Evolutionary conservation across 352 stramenopile genomes (phyloP).

Genomic region (Phytophthora podocarpi): DNA sequence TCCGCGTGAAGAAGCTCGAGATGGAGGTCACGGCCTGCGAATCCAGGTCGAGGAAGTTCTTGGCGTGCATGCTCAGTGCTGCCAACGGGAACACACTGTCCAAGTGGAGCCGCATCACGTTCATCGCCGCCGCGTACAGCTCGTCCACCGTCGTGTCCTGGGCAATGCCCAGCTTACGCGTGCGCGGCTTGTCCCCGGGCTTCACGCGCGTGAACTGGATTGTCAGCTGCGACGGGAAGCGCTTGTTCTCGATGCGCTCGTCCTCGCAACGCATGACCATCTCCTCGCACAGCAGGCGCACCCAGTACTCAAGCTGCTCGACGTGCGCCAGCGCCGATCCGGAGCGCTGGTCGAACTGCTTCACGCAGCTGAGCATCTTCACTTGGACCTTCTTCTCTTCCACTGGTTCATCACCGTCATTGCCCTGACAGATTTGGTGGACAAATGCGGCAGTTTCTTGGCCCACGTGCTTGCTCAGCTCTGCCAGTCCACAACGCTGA

Average conservation of each 20-base stretch:
- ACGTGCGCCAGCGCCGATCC: constrained; percentile 45
- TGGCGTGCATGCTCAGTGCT: constrained; percentile 62
- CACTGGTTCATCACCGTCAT: constrained; percentile 74
- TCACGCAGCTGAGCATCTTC: constrained; percentile 72
- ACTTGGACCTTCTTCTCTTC: constrained; percentile 72
- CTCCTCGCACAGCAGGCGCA: constrained; percentile 74
- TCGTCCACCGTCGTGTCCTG: constrained; percentile 63
- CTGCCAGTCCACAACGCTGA: constrained; percentile 52
- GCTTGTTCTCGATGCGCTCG: constrained; percentile 78
- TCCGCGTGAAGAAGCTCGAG: constrained; percentile 73
- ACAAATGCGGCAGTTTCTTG: constrained; percentile 65
- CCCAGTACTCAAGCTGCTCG: constrained; percentile 78
- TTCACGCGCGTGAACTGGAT: constrained; percentile 56
- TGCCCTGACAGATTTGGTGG: constrained; percentile 59
- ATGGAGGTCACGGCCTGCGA: constrained; percentile 51
- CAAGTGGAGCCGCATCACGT: constrained; percentile 55
- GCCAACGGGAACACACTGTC: constrained; percentile 63
- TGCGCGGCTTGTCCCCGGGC: constrained; percentile 48
- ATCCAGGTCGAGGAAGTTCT: constrained; percentile 70
- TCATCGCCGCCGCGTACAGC: constrained; percentile 57
- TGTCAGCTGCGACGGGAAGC: constrained; percentile 67
- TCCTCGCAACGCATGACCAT: constrained; percentile 81
- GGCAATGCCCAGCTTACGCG: constrained; percentile 54
- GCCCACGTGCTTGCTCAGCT: constrained; percentile 61
- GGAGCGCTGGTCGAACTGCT: constrained; percentile 82